phyloP scores from a whole-genome alignment of 345 rosid genomes.

The Anacardium occidentale region DNA sequence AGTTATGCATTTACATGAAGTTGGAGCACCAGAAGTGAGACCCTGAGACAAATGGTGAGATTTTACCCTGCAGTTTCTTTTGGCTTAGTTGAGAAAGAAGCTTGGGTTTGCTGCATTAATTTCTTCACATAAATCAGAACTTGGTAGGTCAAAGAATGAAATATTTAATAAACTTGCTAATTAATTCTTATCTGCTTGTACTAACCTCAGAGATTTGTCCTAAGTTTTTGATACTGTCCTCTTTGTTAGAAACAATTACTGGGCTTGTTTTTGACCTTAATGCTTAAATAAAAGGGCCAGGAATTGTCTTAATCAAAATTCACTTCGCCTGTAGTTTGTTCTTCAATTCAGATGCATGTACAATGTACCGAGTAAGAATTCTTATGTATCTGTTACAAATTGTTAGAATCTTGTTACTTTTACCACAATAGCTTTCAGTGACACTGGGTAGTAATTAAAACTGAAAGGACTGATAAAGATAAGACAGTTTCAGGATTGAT shows the following conservation, averaged over 20 bases:
- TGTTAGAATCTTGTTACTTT: slow-evolving; percentile 24
- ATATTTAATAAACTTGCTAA: background rate
- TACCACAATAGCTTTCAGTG: background rate
- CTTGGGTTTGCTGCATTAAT: background rate
- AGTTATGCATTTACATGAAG: background rate
- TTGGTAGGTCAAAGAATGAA: background rate
- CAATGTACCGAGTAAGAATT: too few relatives aligned
- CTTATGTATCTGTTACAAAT: background rate
- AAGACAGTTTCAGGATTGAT: background rate
- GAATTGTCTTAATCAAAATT: background rate
- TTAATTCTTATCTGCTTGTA: background rate
- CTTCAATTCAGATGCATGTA: too few relatives aligned
- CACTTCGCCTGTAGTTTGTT: background rate
- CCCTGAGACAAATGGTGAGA: background rate
- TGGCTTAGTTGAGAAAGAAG: background rate
- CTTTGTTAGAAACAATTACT: too few relatives aligned
- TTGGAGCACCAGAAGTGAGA: background rate
- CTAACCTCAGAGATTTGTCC: background rate
- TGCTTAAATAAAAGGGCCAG: background rate
- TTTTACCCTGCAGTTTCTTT: background rate
- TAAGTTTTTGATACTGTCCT: too few relatives aligned
- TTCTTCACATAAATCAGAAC: background rate
- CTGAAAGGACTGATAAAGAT: background rate
- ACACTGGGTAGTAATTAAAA: background rate
- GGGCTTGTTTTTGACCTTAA: too few relatives aligned